phyloP scores from a whole-genome alignment of 352 stramenopile genomes.

The Phytophthora brassicae region DNA sequence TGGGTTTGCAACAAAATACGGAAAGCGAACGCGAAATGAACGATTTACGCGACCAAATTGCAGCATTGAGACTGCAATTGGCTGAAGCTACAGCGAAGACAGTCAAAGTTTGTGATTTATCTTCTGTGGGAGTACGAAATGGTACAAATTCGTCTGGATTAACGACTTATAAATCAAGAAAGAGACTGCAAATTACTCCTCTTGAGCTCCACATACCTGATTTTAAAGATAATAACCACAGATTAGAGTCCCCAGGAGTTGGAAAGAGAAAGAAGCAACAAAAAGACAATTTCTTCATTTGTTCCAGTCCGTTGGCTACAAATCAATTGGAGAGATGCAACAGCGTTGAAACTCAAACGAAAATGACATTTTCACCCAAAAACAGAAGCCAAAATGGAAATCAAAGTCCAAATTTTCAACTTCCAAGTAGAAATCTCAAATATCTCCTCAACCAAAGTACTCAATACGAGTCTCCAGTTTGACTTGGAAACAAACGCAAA shows the following conservation, averaged over 20 bases:
- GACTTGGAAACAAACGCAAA: conserved; percentile 8
- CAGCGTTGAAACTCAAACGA: neutral
- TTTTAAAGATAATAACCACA: neutral
- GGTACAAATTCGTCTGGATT: neutral
- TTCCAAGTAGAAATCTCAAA: too few relatives aligned
- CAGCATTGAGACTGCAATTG: conserved; percentile 41
- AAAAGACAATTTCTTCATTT: neutral
- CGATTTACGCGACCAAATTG: conserved; percentile 46
- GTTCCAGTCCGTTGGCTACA: neutral
- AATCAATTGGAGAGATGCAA: neutral
- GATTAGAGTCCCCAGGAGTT: conserved; percentile 5
- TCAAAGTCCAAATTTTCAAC: too few relatives aligned
- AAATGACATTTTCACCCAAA: neutral
- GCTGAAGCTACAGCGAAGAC: conserved; percentile 14
- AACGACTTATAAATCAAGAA: too few relatives aligned
- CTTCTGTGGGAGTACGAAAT: neutral
- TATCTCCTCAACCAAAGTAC: conserved; percentile 15
- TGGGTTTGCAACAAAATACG: conserved; percentile 6
- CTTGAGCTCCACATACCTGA: conserved; percentile 9
- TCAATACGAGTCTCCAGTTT: conserved; percentile 17
- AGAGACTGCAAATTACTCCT: conserved; percentile 7
- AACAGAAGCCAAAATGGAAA: too few relatives aligned
- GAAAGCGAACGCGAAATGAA: conserved; percentile 48
- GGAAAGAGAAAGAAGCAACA: conserved; percentile 2
- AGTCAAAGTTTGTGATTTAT: conserved; percentile 2